These are phyloP conservation scores for Aurinia saxatilis DNA, from an alignment of 345 rosid species.

Conservation along the genomic window DNA sequence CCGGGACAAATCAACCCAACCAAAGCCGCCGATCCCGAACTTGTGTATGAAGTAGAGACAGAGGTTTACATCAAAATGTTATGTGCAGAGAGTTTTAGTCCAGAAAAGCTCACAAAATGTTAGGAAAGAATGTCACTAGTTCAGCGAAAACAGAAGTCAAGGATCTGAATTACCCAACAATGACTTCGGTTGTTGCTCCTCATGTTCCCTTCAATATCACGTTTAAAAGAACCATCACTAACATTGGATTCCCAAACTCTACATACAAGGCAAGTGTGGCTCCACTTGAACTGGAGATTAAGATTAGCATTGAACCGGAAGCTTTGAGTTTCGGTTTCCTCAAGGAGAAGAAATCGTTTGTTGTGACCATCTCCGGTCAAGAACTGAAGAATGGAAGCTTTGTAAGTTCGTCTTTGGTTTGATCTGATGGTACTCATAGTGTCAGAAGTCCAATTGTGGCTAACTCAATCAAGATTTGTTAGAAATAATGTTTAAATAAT, in stretches of 20 bases:
- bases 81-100: slow-evolving; percentile 11
- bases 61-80: slow-evolving; percentile 23
- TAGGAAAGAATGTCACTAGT: slow-evolving; percentile 17
- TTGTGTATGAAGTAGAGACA: slow-evolving; percentile 5
- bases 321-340: slow-evolving; percentile 21
- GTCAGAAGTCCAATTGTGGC: slow-evolving; percentile 38
- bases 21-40: slow-evolving; percentile 22
- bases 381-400: neutral
- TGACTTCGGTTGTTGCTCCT: slow-evolving; percentile 3
- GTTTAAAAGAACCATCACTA: slow-evolving; percentile 36
- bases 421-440: slow-evolving; percentile 33
- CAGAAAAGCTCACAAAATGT: slow-evolving; percentile 10
- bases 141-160: slow-evolving; percentile 6
- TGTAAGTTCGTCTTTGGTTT: slow-evolving; percentile 28
- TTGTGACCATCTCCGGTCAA: slow-evolving; percentile 25
- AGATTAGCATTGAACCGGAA: slow-evolving; percentile 23
- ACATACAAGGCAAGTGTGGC: slow-evolving; percentile 24
- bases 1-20: no score
- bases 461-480: slow-evolving; percentile 1
- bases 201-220: slow-evolving; percentile 10
- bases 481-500: no score
- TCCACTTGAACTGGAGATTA: slow-evolving; percentile 1
- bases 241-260: slow-evolving; percentile 31
- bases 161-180: slow-evolving; percentile 37
- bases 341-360: slow-evolving; percentile 23